Conservation (phyloP, 208 protist species). For the Trypanosoma theileri region DNA sequence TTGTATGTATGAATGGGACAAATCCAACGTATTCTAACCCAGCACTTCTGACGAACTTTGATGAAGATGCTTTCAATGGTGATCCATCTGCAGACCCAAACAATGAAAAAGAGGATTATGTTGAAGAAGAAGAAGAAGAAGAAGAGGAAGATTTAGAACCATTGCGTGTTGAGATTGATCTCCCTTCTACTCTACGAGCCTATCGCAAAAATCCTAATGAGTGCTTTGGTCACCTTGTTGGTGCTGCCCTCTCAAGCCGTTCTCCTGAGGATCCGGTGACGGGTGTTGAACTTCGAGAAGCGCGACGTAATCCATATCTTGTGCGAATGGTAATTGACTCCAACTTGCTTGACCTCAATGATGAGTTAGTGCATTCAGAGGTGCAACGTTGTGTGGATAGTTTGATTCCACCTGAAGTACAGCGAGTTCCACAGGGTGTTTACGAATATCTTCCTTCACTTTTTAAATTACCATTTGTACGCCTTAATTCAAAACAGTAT, state of each 20-base stretch:
- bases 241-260: conserved; percentile 65
- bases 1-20: conserved; percentile 13
- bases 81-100: neutral
- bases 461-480: conserved; percentile 60
- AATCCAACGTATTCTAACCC: neutral
- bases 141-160: conserved; percentile 37
- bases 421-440: conserved; percentile 41
- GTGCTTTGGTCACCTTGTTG: conserved; percentile 72
- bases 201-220: conserved; percentile 72
- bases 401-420: conserved; percentile 37
- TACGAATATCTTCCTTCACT: conserved; percentile 75
- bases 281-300: conserved; percentile 56
- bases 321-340: conserved; percentile 66
- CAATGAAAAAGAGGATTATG: conserved; percentile 1
- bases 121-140: conserved; percentile 37
- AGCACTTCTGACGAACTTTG: neutral
- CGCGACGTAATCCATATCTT: conserved; percentile 64
- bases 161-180: conserved; percentile 57
- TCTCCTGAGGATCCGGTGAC: conserved; percentile 58
- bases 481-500: conserved; percentile 55
- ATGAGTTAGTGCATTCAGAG: conserved; percentile 46
- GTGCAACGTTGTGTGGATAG: conserved; percentile 65
- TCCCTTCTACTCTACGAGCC: conserved; percentile 57
- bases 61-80: neutral
- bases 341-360: conserved; percentile 46